phyloP scores from a whole-genome alignment of 176 grass and related monocot genomes.

The Musa itinerans region DNA sequence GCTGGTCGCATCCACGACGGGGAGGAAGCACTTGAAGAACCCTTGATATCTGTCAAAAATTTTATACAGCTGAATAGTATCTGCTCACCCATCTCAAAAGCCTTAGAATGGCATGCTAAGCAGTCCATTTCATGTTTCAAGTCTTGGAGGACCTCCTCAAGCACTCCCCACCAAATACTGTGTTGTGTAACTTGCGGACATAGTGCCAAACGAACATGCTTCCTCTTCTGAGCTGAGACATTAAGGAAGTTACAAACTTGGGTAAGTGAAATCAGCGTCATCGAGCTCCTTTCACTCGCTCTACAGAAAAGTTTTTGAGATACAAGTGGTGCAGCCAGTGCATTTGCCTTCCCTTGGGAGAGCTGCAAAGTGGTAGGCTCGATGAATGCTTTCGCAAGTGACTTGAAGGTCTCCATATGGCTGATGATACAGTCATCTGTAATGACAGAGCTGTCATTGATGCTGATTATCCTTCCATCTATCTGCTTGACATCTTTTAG shows the following conservation, averaged over 20 bases:
- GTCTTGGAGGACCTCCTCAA: conserved; percentile 56
- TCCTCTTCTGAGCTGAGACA: conserved; percentile 58
- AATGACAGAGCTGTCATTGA: conserved; percentile 21
- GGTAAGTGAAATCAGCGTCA: conserved; percentile 45
- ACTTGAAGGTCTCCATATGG: conserved; percentile 42
- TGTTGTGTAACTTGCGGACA: conserved; percentile 84
- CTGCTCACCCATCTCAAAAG: conserved; percentile 53
- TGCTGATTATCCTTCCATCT: conserved; percentile 23
- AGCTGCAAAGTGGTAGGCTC: neutral
- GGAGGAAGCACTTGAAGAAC: conserved; percentile 18
- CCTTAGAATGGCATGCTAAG: conserved; percentile 17
- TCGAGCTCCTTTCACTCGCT: conserved; percentile 15
- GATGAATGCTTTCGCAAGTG: conserved; percentile 41
- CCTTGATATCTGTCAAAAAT: conserved; percentile 33
- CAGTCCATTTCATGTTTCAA: conserved; percentile 39
- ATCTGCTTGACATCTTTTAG: conserved; percentile 29
- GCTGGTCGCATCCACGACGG: conserved; percentile 74
- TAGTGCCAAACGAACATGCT: conserved; percentile 48
- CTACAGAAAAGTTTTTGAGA: conserved; percentile 8
- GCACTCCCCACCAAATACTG: conserved; percentile 59
- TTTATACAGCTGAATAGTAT: conserved; percentile 41
- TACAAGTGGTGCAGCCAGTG: neutral
- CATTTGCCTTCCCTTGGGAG: neutral
- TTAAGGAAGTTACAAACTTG: conserved; percentile 52
- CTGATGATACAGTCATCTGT: conserved; percentile 19